Evolutionary conservation across 805 yeast species (phyloP).

Genomic region (Yarrowia sp.): DNA sequence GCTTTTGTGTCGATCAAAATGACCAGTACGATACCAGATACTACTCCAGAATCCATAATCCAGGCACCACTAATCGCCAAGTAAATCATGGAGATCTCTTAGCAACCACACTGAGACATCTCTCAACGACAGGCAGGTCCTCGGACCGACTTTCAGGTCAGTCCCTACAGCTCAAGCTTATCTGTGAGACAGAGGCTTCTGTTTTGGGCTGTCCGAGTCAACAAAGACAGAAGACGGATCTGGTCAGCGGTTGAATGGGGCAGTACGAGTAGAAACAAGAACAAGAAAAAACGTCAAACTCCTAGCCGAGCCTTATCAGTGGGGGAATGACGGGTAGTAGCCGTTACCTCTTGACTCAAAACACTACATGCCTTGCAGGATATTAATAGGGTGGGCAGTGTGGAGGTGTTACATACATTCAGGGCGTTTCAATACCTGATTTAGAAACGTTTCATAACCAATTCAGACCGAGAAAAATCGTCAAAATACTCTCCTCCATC

Average conservation of each 20-base stretch:
- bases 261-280: neutral
- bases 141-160: neutral
- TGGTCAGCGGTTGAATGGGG: neutral
- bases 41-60: too few relatives aligned
- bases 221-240: neutral
- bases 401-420: too few relatives aligned
- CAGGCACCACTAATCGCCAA: too few relatives aligned
- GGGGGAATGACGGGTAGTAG: neutral
- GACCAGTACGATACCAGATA: too few relatives aligned
- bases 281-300: neutral
- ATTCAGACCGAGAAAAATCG: too few relatives aligned
- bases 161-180: neutral
- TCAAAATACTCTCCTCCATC: too few relatives aligned
- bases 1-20: too few relatives aligned
- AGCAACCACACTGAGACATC: neutral
- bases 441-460: too few relatives aligned
- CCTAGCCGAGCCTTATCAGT: neutral
- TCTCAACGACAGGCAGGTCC: neutral
- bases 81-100: too few relatives aligned
- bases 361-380: neutral
- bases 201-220: neutral
- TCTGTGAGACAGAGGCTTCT: conserved; percentile 6
- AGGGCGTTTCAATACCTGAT: too few relatives aligned
- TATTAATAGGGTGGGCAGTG: too few relatives aligned
- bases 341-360: neutral